These are phyloP conservation scores for Rhynchosporium graminicola DNA, from an alignment of 2,329 filamentous ascomycete genomes.

Conservation along the genomic window DNA sequence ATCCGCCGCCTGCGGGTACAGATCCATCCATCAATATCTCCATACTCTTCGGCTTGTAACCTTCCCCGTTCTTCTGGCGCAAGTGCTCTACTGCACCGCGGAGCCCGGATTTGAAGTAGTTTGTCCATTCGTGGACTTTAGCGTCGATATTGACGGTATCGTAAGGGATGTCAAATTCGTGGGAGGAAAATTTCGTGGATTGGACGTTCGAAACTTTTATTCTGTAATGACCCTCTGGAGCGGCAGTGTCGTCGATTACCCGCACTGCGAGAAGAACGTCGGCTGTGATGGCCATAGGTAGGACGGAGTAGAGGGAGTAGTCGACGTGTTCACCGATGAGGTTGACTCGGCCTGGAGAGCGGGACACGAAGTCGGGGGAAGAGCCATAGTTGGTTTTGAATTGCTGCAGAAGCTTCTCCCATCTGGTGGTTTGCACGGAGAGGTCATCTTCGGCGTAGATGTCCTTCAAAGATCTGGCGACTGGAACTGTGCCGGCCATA, in stretches of 20 bases:
- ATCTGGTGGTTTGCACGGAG: constrained; percentile 67
- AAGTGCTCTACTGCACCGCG: constrained; percentile 79
- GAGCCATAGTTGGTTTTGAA: constrained; percentile 73
- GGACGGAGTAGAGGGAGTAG: constrained; percentile 93
- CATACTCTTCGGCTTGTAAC: constrained; percentile 73
- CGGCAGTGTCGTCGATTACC: constrained; percentile 48
- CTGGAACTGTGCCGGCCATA: constrained; percentile 67
- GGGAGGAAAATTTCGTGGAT: constrained; percentile 70
- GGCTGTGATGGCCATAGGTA: constrained; percentile 92
- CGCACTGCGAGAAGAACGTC: constrained; percentile 86
- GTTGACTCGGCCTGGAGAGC: constrained; percentile 93
- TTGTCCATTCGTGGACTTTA: constrained; percentile 88
- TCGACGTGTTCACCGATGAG: constrained; percentile 99
- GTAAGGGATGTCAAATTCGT: constrained; percentile 70
- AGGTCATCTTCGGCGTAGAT: constrained; percentile 81
- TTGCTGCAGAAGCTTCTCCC: constrained; percentile 69
- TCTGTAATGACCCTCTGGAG: constrained; percentile 57
- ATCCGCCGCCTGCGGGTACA: constrained; percentile 86
- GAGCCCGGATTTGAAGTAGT: constrained; percentile 96
- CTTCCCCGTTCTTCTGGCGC: constrained; percentile 60
- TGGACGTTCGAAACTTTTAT: constrained; percentile 82
- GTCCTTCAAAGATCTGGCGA: constrained; percentile 71
- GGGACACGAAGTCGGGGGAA: constrained; percentile 76
- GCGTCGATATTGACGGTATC: constrained; percentile 78
- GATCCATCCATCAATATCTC: constrained; percentile 88